Base-by-base conservation (phyloP, 2,329 filamentous ascomycete genomes). In the Fusarium dlaminii region DNA sequence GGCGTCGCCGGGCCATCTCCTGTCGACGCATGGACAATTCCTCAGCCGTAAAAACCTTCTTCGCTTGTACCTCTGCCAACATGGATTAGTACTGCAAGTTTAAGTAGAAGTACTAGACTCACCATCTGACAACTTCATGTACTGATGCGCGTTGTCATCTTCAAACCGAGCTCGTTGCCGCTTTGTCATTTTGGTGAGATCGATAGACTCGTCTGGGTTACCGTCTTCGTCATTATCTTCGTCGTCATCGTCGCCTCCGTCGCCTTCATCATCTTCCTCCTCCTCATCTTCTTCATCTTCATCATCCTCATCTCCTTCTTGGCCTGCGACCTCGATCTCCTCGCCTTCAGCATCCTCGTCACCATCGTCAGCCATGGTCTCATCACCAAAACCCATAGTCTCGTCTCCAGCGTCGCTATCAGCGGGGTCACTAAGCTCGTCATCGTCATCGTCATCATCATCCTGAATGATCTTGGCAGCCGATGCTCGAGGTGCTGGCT, bases 41-140 rank as follows among this genome's bases (percentile, higher is more conserved):
- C 75, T 90, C 89, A 5, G 88, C 89, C 6, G 89, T 90, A 58
- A 91, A 90, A 32, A 85, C 82, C 79, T 90, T 90, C 81, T 91
- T 91, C 5, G 86, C 89, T 85, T 91, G 89, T 9, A 91, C 89
- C 85, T 91, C 89, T 90, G 81, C 71, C 43, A 9, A 27, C 24
- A 30, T 27, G 29, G 30, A 46, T 77, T 62, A 77, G 73, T 32
- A 36, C 37, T 24, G 32, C 20, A n/a, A 20, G n/a, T 42, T 13
- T 24, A 57, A 22, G 14, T 34, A 24, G 42, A 15, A 5, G 27
- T 29, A n/a, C 22, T 42, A 36, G 24, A 78, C 87, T 72, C 81
- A 88, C 89, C 89, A 80, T 91, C 88, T 7, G 89, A 90, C 1
- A 91, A 80, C 79, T 90, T 90, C 86, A 90, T 87, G 78, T 85